Conservation (phyloP, 345 rosid genomes). For the Populus tremula region DNA sequence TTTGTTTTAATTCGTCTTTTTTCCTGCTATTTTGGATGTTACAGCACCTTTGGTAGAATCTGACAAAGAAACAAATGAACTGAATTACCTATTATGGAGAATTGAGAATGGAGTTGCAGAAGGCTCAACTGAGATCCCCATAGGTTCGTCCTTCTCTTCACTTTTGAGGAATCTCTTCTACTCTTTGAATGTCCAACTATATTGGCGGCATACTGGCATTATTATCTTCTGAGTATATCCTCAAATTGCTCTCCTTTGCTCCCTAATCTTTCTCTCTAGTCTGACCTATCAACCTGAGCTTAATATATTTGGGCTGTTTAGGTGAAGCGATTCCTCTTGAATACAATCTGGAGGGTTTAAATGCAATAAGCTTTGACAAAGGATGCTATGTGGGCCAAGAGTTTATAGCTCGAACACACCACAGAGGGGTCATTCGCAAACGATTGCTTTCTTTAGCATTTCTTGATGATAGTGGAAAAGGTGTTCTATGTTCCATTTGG, state of each 20-base stretch:
- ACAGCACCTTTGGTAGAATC: constrained; percentile 85
- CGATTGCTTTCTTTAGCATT: constrained; percentile 74
- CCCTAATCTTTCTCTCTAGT: background rate
- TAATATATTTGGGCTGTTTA: constrained; percentile 14
- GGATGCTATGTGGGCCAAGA: constrained; percentile 98
- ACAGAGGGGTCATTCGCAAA: constrained; percentile 79
- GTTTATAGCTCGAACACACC: constrained; percentile 90
- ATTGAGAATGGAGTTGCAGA: constrained; percentile 83
- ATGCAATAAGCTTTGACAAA: constrained; percentile 90
- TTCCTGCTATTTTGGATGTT: constrained; percentile 4
- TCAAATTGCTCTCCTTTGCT: background rate
- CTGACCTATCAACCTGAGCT: background rate
- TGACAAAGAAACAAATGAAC: constrained; percentile 73
- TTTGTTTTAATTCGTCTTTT: background rate
- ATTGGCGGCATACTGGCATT: background rate
- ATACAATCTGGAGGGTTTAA: constrained; percentile 77
- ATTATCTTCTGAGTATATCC: background rate
- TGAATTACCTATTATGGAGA: constrained; percentile 66
- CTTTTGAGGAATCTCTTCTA: background rate
- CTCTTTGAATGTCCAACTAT: background rate
- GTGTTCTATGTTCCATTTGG: constrained; percentile 26
- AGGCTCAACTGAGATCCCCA: constrained; percentile 83
- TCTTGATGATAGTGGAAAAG: constrained; percentile 49
- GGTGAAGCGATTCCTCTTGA: constrained; percentile 95
- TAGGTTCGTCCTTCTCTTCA: constrained; percentile 44